A percentile compares a stretch with the other conserved stretches of the same genome.
phyloP scores from a whole-genome alignment of 257 asterid species.

The Hygrophila difformis region DNA sequence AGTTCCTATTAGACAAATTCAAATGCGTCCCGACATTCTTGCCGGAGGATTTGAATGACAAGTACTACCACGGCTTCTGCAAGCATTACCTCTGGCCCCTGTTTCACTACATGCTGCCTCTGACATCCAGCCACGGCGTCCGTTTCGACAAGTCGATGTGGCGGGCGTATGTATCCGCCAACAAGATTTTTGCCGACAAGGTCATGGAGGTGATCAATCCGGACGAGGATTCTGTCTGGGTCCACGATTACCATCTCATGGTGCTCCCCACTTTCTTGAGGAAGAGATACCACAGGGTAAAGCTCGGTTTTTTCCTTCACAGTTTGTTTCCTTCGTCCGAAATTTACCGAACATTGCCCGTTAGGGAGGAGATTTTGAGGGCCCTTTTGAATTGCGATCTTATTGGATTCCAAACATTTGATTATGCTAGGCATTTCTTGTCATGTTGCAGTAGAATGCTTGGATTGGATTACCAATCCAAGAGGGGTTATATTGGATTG shows the following conservation, averaged over 20 bases:
- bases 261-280: conserved; percentile 77
- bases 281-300: conserved; percentile 46
- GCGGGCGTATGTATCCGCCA: conserved; percentile 78
- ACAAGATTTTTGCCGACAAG: conserved; percentile 71
- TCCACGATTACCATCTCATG: conserved; percentile 89
- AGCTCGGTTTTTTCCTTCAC: conserved; percentile 78
- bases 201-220: conserved; percentile 77
- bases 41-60: conserved; percentile 38
- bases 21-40: conserved; percentile 80
- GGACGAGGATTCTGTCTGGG: conserved; percentile 78
- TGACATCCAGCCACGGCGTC: conserved; percentile 57
- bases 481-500: conserved; percentile 80
- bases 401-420: conserved; percentile 89
- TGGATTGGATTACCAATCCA: conserved; percentile 81
- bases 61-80: conserved; percentile 83
- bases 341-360: conserved; percentile 75
- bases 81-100: conserved; percentile 88
- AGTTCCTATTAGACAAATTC: conserved; percentile 44
- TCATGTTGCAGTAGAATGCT: conserved; percentile 90
- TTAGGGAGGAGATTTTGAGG: conserved; percentile 81
- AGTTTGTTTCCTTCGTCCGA: conserved; percentile 78
- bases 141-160: conserved; percentile 58
- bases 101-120: conserved; percentile 80
- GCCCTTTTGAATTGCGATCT: conserved; percentile 82
- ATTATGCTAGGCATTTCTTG: conserved; percentile 90